These are phyloP conservation scores for Trametes gibbosa DNA, from an alignment of 768 basidiomycete genomes.

Conservation along the genomic window DNA sequence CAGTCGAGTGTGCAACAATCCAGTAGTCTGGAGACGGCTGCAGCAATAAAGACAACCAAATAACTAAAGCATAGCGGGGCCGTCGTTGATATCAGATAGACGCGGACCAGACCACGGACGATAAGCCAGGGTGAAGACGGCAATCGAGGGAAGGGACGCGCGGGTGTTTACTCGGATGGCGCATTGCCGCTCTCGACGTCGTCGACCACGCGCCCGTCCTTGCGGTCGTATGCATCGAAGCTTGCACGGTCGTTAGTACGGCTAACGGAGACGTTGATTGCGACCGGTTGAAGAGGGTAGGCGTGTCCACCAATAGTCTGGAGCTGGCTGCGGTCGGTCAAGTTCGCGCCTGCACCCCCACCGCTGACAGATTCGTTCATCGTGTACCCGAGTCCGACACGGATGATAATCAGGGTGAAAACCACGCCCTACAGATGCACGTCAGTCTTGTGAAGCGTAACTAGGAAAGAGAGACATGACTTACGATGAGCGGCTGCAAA, in stretches of 20 bases:
- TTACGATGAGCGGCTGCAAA: slow-evolving; percentile 19
- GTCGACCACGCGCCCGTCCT: neutral
- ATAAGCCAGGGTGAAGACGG: too few relatives aligned
- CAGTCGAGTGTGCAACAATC: neutral
- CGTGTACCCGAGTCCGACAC: slow-evolving; percentile 19
- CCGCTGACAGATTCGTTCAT: slow-evolving; percentile 6
- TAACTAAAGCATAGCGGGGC: neutral
- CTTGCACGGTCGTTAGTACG: slow-evolving; percentile 11
- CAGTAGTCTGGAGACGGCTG: neutral
- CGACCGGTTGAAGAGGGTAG: slow-evolving; percentile 13
- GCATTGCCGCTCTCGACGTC: slow-evolving; percentile 13
- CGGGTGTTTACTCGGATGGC: neutral
- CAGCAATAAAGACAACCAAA: neutral
- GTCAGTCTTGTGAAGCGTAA: neutral
- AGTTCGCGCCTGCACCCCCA: neutral
- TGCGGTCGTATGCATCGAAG: slow-evolving; percentile 15
- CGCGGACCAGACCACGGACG: too few relatives aligned
- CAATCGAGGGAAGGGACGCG: too few relatives aligned
- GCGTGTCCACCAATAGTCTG: slow-evolving; percentile 4
- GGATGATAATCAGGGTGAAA: slow-evolving; percentile 20
- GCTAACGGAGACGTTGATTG: slow-evolving; percentile 20
- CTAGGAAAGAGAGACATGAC: neutral
- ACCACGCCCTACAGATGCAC: slow-evolving; percentile 8
- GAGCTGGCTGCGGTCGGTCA: neutral
- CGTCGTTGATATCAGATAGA: neutral